Percentiles rank a stretch among this genome's conserved stretches.
phyloP scores from a whole-genome alignment of 768 basidiomycete genomes.

The Mycena galericulata region DNA sequence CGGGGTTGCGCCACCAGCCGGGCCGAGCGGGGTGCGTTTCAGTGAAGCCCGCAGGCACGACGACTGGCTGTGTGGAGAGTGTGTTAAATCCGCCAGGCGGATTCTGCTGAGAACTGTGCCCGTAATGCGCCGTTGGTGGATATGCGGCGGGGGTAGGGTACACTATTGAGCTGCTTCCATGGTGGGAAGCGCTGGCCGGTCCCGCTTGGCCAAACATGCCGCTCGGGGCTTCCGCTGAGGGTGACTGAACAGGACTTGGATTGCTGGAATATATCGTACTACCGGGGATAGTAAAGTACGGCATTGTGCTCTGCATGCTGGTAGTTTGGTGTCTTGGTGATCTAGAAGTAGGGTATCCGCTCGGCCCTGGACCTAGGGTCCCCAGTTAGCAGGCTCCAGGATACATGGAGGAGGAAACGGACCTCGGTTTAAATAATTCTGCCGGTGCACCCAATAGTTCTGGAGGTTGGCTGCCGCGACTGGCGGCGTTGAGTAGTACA shows the following conservation, averaged over 20 bases:
- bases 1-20: slow-evolving; percentile 30
- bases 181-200: background rate
- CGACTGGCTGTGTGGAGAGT: slow-evolving; percentile 24
- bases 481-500: background rate
- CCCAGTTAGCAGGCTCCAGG: background rate
- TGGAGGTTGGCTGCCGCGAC: slow-evolving; percentile 18
- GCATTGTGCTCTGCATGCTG: background rate
- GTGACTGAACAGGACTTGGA: background rate
- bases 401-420: background rate
- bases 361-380: background rate
- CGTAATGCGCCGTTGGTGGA: background rate
- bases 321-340: background rate
- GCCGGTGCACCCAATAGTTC: slow-evolving; percentile 25
- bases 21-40: slow-evolving; percentile 17
- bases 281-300: background rate
- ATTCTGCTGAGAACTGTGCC: no score
- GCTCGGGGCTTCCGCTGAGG: background rate
- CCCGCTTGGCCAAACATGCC: background rate
- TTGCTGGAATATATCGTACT: slow-evolving; percentile 1
- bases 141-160: background rate
- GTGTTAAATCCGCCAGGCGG: background rate
- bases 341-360: background rate
- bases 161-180: background rate
- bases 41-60: slow-evolving; percentile 32
- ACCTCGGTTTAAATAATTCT: slow-evolving; percentile 17